Evolutionary conservation across 306 rosid species (phyloP), one percentile per base, ranked within the genome.

Genomic region (Cicer judaicum): DNA sequence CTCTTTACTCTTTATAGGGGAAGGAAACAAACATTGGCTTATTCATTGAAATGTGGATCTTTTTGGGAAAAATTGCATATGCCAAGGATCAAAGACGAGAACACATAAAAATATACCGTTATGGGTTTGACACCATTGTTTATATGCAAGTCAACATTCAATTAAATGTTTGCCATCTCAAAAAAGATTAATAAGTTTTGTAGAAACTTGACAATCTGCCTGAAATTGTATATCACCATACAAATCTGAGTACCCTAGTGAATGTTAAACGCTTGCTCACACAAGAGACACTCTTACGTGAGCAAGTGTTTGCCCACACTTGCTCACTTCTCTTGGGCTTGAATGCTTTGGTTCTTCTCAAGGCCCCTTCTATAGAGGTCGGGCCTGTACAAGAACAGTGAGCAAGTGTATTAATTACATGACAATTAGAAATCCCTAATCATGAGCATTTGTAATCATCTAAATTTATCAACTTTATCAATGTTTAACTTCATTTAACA

Each of bases 381-480:
- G 52, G 14, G 52, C 5, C 15, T 47, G 12, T 47, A 4, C 52
- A 47, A 47, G 13, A 47, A 47, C 5, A 10, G 15, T 3, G 34
- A 29, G 34, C 34, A 29, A 29, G 34, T 29, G 34, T 29, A 29
- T 29, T 29, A 42, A 21, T 65, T 49, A 54, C 55, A n/a, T 61
- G 61, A 48, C 54, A 76, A 55, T 44, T 13, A 54, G 48, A 76
- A 21, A 43, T 40, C 66, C 44, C 38, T 29, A 40, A 7, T 65
- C 7, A 16, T 42, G 59, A 54, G 14, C 41, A 76, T 55, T 55
- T 67, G 29, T 19, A 29, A 16, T 15, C 50, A 46, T 36, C 53
- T 39, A 59, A 13, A 16, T 68, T 57, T 36, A 44, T 76, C 47
- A 68, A 44, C 40, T 57, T 66, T 48, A 44, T 60, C 34, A 13